Base-by-base conservation (phyloP, 345 rosid genomes). In the Melaleuca alternifolia region DNA sequence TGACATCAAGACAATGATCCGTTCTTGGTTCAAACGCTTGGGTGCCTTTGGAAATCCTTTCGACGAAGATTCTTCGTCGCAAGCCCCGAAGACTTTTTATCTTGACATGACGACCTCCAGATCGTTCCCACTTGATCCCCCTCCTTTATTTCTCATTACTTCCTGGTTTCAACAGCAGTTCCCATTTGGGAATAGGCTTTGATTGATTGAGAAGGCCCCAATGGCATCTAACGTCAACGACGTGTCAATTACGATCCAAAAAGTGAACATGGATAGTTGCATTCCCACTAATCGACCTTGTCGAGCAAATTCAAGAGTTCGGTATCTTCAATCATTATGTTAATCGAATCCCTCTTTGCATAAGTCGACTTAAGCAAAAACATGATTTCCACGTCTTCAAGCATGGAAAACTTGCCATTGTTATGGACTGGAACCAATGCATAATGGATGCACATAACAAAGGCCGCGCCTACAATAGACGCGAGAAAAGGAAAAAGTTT, bases 371-470 rank as follows among this genome's bases (percentile, higher is more conserved):
- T 12, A 59, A 59, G 33, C 33, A 59, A 59, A 26, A 26, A 26
- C 13, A 16, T 2, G 16, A 26, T 59, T 59, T 59, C 7, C 16
- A 1, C 65, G n/a, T n/a, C 1, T 59, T 59, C 13, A 59, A 59
- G n/a, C 33, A 26, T 57, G 12, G 1, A 1, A 57, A 57, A 59
- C 65, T 59, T 16, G 0, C 11, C 0, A 5, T 59, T 11, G 33
- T 26, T 59, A 7, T 59, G 12, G n/a, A 59, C 11, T 11, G 41
- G 30, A 62, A 3, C 6, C 1, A 0, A 62, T 62, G 10, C 6
- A 0, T 2, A 33, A 62, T 3, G 3, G 44, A 62, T 24, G 41
- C 0, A 0, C 41, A 14, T 30, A 62, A 13, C 41, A 30, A 41
- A 62, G 30, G 76, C 28, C 11, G 7, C 4, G 41, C 7, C 4